Percentiles rank a stretch among this genome's conserved stretches.
These are phyloP conservation scores for Epichloe scottii DNA, from an alignment of 2,329 filamentous ascomycete species.

Conservation along the genomic window DNA sequence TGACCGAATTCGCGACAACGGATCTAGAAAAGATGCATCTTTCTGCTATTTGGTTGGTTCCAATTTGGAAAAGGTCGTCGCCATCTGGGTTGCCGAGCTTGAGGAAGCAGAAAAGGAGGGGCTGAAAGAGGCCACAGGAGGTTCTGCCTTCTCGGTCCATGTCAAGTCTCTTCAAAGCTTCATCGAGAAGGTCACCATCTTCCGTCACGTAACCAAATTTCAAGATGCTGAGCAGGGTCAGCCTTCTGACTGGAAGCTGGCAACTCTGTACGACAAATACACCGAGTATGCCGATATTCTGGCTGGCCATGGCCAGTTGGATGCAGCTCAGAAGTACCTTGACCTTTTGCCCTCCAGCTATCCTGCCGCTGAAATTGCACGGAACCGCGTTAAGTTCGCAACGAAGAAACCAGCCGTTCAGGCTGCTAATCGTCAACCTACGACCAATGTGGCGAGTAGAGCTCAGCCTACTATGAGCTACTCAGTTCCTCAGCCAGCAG, in stretches of 20 bases:
- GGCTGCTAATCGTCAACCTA: constrained; percentile 13
- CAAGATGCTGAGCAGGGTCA: constrained; percentile 62
- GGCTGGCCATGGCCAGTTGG: constrained; percentile 76
- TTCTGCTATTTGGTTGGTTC: constrained; percentile 95
- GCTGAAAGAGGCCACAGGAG: constrained; percentile 54
- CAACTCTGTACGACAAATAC: constrained; percentile 84
- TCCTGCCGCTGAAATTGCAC: constrained; percentile 74
- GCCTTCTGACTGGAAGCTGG: constrained; percentile 76
- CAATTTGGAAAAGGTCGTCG: constrained; percentile 92
- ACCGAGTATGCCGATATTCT: constrained; percentile 94
- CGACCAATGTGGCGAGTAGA: constrained; percentile 1
- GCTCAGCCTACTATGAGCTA: constrained; percentile 29
- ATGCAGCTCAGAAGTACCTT: constrained; percentile 81
- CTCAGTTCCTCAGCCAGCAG: constrained; percentile 31
- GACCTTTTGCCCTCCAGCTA: constrained; percentile 74
- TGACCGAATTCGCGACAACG: constrained; percentile 73
- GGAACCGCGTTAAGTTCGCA: constrained; percentile 73
- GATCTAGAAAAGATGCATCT: constrained; percentile 74
- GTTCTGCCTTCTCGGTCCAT: constrained; percentile 84
- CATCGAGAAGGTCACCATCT: constrained; percentile 96
- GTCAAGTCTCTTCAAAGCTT: constrained; percentile 80
- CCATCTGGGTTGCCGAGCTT: constrained; percentile 85
- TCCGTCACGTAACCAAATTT: constrained; percentile 89
- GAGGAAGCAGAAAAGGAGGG: constrained; percentile 69
- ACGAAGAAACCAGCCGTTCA: constrained; percentile 40